Conservation (phyloP, 1,139 yeast species). For the Candida sp. region DNA sequence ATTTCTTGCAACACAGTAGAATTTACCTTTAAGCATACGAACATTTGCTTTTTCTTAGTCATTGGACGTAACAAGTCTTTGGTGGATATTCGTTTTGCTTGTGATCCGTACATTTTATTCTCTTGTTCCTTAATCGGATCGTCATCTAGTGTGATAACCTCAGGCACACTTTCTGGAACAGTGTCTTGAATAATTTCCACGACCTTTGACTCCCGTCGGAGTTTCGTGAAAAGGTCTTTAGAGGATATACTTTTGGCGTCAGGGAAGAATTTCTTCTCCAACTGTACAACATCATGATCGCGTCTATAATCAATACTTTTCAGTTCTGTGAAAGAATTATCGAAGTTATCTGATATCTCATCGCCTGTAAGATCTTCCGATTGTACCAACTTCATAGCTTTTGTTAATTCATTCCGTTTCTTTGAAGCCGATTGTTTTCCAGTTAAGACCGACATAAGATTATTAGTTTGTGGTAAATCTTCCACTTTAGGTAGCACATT, state of each 20-base stretch:
- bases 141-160: conserved; percentile 1
- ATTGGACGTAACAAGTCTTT: conserved; percentile 11
- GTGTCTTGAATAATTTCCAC: too few relatives aligned
- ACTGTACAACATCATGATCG: conserved; percentile 22
- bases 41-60: conserved; percentile 10
- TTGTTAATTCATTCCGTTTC: conserved; percentile 2
- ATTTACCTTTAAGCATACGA: conserved; percentile 25
- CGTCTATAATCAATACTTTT: conserved; percentile 11
- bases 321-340: conserved; percentile 15
- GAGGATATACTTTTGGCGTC: conserved; percentile 24
- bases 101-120: background rate
- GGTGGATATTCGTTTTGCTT: conserved; percentile 8
- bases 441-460: conserved; percentile 9
- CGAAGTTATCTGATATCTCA: conserved; percentile 7
- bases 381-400: background rate
- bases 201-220: conserved; percentile 7
- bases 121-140: background rate
- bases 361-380: conserved; percentile 1
- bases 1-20: conserved; percentile 22
- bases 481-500: conserved; percentile 1
- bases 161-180: too few relatives aligned
- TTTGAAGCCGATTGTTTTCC: conserved; percentile 7
- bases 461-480: background rate
- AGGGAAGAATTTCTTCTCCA: conserved; percentile 30
- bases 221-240: conserved; percentile 25